These are phyloP conservation scores for Fusarium sp. DNA, from an alignment of 2,329 filamentous ascomycete genomes.

Conservation along the genomic window DNA sequence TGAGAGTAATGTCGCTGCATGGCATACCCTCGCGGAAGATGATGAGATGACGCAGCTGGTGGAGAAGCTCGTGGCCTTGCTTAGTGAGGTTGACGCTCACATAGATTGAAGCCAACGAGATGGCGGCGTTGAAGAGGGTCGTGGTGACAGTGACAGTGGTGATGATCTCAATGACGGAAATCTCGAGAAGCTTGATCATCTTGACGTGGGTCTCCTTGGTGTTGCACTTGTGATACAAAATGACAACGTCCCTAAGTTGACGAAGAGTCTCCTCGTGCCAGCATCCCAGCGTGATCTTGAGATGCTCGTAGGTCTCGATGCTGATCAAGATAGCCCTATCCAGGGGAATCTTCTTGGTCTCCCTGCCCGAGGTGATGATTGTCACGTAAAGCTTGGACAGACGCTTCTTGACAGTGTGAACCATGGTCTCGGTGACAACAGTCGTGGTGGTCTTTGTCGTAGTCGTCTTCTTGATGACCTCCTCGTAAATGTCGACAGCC, in stretches of 20 bases:
- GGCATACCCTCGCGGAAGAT: constrained; percentile 51
- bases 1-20: constrained; percentile 51
- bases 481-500: constrained; percentile 55
- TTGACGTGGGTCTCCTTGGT: constrained; percentile 50
- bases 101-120: constrained; percentile 57
- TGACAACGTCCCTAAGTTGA: constrained; percentile 54
- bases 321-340: constrained; percentile 48
- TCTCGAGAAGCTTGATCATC: constrained; percentile 51
- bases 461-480: constrained; percentile 51
- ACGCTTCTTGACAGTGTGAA: constrained; percentile 56
- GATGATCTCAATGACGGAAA: constrained; percentile 53
- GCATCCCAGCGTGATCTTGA: constrained; percentile 54
- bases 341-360: constrained; percentile 47
- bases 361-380: constrained; percentile 51
- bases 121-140: constrained; percentile 58
- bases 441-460: constrained; percentile 49
- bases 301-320: constrained; percentile 53
- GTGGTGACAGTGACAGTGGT: constrained; percentile 49
- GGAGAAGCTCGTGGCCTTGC: constrained; percentile 54
- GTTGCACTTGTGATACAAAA: constrained; percentile 51
- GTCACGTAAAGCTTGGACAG: constrained; percentile 56
- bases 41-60: constrained; percentile 59
- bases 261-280: constrained; percentile 56
- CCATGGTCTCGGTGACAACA: constrained; percentile 36
- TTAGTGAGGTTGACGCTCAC: constrained; percentile 51